Evolutionary conservation across 2,329 filamentous ascomycete species (phyloP).

Genomic region (Tolypocladium sp.): DNA sequence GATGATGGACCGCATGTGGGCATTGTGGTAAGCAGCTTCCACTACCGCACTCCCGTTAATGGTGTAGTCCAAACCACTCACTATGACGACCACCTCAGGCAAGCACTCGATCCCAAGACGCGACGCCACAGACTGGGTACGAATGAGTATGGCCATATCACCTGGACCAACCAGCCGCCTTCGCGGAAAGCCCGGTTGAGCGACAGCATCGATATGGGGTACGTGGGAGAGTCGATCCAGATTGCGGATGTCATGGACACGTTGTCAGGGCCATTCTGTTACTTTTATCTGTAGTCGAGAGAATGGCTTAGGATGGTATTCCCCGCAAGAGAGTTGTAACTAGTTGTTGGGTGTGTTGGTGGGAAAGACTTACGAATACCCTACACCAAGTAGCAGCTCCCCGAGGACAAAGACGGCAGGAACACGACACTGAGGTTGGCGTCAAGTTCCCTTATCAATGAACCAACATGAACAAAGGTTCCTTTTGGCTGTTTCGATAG

Average conservation of each 20-base stretch:
- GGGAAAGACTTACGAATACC: no score
- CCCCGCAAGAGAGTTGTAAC: no score
- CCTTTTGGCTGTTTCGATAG: background rate
- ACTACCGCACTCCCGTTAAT: no score
- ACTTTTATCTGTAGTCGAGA: background rate
- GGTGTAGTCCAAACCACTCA: no score
- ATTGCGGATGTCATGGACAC: background rate
- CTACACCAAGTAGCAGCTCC: no score
- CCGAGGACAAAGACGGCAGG: background rate
- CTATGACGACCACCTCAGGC: background rate
- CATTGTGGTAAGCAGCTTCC: slow-evolving; percentile 10
- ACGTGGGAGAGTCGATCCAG: background rate
- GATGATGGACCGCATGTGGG: slow-evolving; percentile 18
- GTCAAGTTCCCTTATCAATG: background rate
- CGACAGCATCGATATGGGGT: background rate
- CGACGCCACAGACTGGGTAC: background rate
- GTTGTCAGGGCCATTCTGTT: background rate
- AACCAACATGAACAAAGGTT: background rate
- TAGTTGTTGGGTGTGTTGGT: no score
- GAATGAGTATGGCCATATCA: background rate
- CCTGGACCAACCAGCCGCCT: background rate
- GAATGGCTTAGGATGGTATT: no score
- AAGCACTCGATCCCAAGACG: background rate
- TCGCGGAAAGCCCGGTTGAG: background rate
- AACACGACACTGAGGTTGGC: background rate